Percentiles rank a stretch among this genome's conserved stretches.
These are phyloP conservation scores for Phyllosticta ampelicida DNA, from an alignment of 2,329 filamentous ascomycete species.

Conservation along the genomic window DNA sequence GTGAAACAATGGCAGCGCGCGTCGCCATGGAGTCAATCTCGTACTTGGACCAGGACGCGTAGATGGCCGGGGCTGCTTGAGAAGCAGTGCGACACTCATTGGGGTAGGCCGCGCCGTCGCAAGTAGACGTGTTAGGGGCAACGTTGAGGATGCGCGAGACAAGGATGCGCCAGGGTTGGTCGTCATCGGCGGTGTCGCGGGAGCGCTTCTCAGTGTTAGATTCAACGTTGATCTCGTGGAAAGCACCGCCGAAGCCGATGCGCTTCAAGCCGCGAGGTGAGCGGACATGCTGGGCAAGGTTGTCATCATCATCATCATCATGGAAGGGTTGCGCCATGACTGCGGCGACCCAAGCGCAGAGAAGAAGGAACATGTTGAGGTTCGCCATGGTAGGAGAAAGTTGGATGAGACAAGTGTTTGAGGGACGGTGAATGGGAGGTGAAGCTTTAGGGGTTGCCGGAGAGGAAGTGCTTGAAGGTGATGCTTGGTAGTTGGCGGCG, in stretches of 20 bases:
- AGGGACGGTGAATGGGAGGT: too few relatives aligned
- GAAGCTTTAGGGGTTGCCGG: background rate
- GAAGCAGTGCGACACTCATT: constrained; percentile 56
- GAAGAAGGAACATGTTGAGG: background rate
- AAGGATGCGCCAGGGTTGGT: constrained; percentile 13
- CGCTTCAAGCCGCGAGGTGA: background rate
- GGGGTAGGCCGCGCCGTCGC: constrained; percentile 35
- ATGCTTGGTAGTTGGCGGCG: too few relatives aligned
- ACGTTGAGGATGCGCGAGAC: constrained; percentile 38
- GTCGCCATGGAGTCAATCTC: constrained; percentile 43
- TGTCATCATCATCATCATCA: background rate
- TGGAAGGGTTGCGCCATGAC: background rate
- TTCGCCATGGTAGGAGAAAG: background rate
- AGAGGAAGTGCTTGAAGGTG: too few relatives aligned
- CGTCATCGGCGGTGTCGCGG: background rate
- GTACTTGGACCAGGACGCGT: constrained; percentile 47
- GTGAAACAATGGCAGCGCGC: constrained; percentile 58
- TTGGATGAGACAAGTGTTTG: background rate
- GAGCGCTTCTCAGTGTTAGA: background rate
- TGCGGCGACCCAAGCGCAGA: background rate
- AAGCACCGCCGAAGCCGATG: background rate
- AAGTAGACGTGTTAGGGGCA: constrained; percentile 46
- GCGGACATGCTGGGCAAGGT: background rate
- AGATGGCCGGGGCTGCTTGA: constrained; percentile 49
- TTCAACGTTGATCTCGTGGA: background rate